A percentile compares a stretch with the other conserved stretches of the same genome.
Conservation (phyloP, 2,329 filamentous ascomycete genomes). For the Alternaria gaisen region DNA sequence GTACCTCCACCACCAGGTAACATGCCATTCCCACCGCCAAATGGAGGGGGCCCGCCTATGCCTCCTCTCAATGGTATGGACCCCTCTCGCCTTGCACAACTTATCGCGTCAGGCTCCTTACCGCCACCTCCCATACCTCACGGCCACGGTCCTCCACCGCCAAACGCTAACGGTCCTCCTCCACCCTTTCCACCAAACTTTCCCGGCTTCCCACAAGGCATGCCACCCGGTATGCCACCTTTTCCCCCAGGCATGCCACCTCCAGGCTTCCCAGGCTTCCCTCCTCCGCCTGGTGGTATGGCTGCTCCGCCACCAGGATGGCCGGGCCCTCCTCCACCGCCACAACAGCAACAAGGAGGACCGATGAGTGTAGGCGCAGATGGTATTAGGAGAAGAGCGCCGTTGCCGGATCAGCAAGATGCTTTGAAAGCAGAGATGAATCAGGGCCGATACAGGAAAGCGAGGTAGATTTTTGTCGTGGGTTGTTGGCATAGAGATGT, state of each 20-base stretch:
- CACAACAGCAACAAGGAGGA: conserved; percentile 32
- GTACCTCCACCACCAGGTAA: conserved; percentile 41
- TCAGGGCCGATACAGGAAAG: conserved; percentile 58
- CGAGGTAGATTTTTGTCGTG: conserved; percentile 18
- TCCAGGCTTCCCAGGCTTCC: conserved; percentile 26
- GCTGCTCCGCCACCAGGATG: conserved; percentile 27
- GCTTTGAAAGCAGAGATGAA: conserved; percentile 81
- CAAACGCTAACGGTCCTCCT: conserved; percentile 25
- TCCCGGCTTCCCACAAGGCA: conserved; percentile 32
- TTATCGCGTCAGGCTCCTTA: conserved; percentile 47
- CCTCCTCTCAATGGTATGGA: conserved; percentile 40
- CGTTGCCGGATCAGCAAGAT: conserved; percentile 84
- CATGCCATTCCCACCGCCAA: conserved; percentile 32
- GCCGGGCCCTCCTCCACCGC: conserved; percentile 27
- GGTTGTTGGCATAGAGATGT: background rate
- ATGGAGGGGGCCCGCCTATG: conserved; percentile 19
- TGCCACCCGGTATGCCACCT: conserved; percentile 33
- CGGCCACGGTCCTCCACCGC: conserved; percentile 30
- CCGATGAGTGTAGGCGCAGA: conserved; percentile 16
- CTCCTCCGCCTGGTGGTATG: conserved; percentile 22
- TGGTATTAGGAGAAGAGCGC: conserved; percentile 61
- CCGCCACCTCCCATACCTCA: conserved; percentile 48
- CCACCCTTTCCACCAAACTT: conserved; percentile 42
- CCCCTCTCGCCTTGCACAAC: conserved; percentile 44
- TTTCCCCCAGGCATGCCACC: conserved; percentile 39